Conservation (phyloP, 805 yeast species). For the Saccharomycopsis capsularis region DNA sequence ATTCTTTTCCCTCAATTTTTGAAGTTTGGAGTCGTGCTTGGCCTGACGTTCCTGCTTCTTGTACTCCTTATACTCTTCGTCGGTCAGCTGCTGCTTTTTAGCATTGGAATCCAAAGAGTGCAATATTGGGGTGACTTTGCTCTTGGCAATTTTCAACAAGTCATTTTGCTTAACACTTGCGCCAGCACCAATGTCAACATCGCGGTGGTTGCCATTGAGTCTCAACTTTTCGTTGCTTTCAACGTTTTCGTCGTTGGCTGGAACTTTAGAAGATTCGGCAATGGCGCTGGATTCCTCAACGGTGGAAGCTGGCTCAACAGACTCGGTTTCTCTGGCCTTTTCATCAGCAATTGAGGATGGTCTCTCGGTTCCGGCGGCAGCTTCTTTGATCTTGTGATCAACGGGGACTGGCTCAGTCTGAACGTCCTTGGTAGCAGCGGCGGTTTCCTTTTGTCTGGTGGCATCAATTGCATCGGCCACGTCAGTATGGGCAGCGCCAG, state of each 20-base stretch:
- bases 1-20: constrained; percentile 15
- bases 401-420: background rate
- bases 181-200: constrained; percentile 18
- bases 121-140: constrained; percentile 11
- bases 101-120: constrained; percentile 14
- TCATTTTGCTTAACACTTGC: constrained; percentile 10
- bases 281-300: no score
- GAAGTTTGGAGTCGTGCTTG: constrained; percentile 15
- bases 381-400: constrained; percentile 4
- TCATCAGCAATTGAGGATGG: background rate
- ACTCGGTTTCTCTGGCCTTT: background rate
- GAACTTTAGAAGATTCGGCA: background rate
- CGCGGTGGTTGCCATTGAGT: background rate
- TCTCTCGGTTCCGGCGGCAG: background rate
- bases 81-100: constrained; percentile 15
- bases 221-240: background rate
- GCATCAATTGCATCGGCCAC: constrained; percentile 38
- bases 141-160: constrained; percentile 13
- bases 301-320: no score
- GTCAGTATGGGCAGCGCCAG: background rate
- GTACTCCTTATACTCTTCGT: constrained; percentile 13
- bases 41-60: constrained; percentile 8
- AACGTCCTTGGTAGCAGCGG: background rate
- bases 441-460: background rate
- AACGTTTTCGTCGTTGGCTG: background rate